These are phyloP conservation scores for Aspergillus biplanus DNA, from an alignment of 495 filamentous ascomycete genomes.

Conservation along the genomic window DNA sequence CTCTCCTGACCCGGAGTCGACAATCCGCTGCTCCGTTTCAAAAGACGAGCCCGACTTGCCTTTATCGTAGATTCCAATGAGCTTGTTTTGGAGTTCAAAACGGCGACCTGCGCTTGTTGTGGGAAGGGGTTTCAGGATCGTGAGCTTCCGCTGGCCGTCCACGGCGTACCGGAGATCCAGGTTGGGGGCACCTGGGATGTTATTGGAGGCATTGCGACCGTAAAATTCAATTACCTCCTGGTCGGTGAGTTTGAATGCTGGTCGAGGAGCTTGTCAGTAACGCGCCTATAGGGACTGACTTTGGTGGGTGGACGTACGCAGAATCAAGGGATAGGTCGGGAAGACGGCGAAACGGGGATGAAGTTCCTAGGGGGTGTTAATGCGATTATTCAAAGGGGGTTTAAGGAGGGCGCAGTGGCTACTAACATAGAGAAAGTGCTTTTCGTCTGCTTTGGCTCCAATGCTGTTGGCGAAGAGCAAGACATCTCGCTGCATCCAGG, in stretches of 20 bases:
- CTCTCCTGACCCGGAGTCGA: conserved; percentile 71
- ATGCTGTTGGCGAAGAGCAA: conserved; percentile 87
- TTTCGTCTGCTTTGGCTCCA: conserved; percentile 80
- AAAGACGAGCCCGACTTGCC: conserved; percentile 80
- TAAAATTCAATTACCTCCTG: conserved; percentile 88
- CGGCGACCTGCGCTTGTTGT: conserved; percentile 67
- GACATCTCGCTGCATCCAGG: conserved; percentile 85
- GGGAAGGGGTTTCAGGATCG: conserved; percentile 77
- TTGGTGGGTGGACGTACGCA: conserved; percentile 54
- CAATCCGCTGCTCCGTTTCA: conserved; percentile 76
- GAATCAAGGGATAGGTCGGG: conserved; percentile 82
- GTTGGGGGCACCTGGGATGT: conserved; percentile 75
- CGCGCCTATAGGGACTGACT: background rate
- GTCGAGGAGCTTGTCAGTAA: background rate
- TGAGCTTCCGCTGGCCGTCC: conserved; percentile 81
- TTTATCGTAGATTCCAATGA: conserved; percentile 89
- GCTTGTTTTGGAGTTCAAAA: conserved; percentile 77
- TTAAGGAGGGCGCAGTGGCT: no score
- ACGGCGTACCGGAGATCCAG: conserved; percentile 76
- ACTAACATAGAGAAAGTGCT: conserved; percentile 88
- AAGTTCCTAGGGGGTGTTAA: no score
- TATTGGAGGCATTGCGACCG: conserved; percentile 54
- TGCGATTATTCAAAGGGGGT: no score
- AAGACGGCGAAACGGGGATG: conserved; percentile 81
- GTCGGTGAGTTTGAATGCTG: conserved; percentile 77